Evolutionary conservation across 768 basidiomycete genomes (phyloP), one percentile per base, ranked within the genome.

Genomic region (Lactifluus pinguis): DNA sequence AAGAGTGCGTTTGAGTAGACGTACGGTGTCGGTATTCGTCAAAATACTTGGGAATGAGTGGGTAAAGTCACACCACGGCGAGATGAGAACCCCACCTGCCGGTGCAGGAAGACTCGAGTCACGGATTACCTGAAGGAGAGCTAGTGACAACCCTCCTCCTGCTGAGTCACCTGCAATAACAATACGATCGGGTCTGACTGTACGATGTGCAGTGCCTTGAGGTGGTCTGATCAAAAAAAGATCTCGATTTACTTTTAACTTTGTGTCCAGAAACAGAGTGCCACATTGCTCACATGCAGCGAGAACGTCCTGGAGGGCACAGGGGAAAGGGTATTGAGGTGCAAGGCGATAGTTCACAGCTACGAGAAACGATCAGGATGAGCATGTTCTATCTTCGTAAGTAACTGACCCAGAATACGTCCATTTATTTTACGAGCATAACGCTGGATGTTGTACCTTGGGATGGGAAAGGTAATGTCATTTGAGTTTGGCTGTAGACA

Each of bases 241-340:
- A 68, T 97, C 91, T 92, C 58, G 13, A 30, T n/a, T 10, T 3
- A 4, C 11, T 19, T n/a, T n/a, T 50, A 21, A 50, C 57, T 5
- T 13, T 19, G 45, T 36, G 42, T 25, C 36, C 39, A 30, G 4
- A 21, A 42, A 19, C 19, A 58, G 38, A 38, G 4, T 1, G 6
- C n/a, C 6, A 30, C 29, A 9, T 7, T 2, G 71, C 84, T 66
- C 66, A 92, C 90, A 98, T 8, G 93, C 86, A 2, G 95, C 90
- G 11, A 98, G 69, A 38, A 85, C 76, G 71, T 98, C 95, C 67
- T 97, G 94, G 7, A 98, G 73, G 1, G 87, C 91, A 65, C 91
- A 92, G 14, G 95, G 95, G 70, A 97, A 98, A 1, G 95, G 95
- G 67, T 95, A 98, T 73, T 98, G 95, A 0, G 95, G 95, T 14